Evolutionary conservation across 306 rosid species (phyloP).

Genomic region (Pachyrhizus erosus): DNA sequence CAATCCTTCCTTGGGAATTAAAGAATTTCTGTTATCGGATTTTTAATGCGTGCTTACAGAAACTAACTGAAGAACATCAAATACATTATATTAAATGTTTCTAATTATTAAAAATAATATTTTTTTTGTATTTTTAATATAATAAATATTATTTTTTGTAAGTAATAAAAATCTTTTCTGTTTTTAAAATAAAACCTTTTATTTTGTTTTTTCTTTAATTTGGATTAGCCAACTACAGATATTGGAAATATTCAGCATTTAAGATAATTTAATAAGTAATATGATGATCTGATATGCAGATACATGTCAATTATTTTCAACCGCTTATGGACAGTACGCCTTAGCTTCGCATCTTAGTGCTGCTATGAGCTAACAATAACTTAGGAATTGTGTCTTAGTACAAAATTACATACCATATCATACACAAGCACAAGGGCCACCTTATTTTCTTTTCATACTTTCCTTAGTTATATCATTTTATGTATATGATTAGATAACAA

Average conservation of each 20-base stretch:
- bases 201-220: neutral
- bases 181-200: neutral
- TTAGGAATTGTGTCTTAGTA: too few relatives aligned
- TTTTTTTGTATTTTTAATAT: neutral
- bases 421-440: neutral
- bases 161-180: neutral
- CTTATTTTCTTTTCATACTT: neutral
- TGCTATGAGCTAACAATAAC: neutral
- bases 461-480: neutral
- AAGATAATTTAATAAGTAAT: neutral
- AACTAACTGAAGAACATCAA: neutral
- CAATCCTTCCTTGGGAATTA: neutral
- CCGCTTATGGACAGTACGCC: neutral
- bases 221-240: neutral
- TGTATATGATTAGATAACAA: neutral
- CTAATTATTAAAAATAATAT: neutral
- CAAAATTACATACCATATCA: neutral
- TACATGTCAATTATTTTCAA: neutral
- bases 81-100: neutral
- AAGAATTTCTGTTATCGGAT: neutral
- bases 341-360: neutral
- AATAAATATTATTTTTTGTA: neutral
- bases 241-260: neutral
- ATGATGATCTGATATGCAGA: neutral
- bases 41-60: neutral